phyloP scores from a whole-genome alignment of 2,329 filamentous ascomycete species.

The Microsporum audouinii region DNA sequence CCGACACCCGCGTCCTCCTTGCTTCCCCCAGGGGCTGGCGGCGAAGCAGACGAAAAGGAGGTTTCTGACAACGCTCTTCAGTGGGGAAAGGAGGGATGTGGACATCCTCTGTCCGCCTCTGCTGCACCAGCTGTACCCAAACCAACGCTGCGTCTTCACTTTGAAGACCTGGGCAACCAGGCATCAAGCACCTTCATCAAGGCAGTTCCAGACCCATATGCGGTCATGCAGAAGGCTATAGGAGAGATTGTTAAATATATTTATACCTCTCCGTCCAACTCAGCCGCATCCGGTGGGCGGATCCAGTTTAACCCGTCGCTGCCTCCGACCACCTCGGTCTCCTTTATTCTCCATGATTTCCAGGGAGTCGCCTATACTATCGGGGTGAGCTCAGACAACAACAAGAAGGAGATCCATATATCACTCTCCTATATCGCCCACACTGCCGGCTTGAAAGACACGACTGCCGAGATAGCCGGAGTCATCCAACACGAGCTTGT shows the following conservation, averaged over 20 bases:
- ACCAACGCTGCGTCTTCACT: slow-evolving; percentile 28
- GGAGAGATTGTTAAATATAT: slow-evolving; percentile 59
- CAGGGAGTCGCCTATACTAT: slow-evolving; percentile 81
- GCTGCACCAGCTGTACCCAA: slow-evolving; percentile 14
- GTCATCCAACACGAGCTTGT: slow-evolving; percentile 88
- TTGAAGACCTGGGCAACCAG: slow-evolving; percentile 27
- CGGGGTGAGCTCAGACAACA: slow-evolving; percentile 62
- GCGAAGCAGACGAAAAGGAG: neutral
- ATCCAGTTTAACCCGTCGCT: slow-evolving; percentile 28
- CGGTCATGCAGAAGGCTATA: slow-evolving; percentile 52
- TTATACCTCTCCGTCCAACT: slow-evolving; percentile 42
- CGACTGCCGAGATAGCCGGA: slow-evolving; percentile 57
- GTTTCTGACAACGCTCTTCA: neutral
- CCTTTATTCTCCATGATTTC: slow-evolving; percentile 68
- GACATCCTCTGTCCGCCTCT: neutral
- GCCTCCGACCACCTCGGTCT: slow-evolving; percentile 69
- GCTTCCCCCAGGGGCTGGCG: neutral
- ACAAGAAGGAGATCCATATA: slow-evolving; percentile 91
- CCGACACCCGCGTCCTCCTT: neutral
- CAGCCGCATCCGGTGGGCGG: slow-evolving; percentile 11
- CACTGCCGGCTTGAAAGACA: slow-evolving; percentile 17
- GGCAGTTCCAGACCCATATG: slow-evolving; percentile 48
- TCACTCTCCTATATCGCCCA: slow-evolving; percentile 59
- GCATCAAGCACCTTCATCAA: slow-evolving; percentile 57
- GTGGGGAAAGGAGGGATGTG: neutral